Evolutionary conservation across 805 yeast genomes (phyloP).

Genomic region (Yarrowia divulgata): DNA sequence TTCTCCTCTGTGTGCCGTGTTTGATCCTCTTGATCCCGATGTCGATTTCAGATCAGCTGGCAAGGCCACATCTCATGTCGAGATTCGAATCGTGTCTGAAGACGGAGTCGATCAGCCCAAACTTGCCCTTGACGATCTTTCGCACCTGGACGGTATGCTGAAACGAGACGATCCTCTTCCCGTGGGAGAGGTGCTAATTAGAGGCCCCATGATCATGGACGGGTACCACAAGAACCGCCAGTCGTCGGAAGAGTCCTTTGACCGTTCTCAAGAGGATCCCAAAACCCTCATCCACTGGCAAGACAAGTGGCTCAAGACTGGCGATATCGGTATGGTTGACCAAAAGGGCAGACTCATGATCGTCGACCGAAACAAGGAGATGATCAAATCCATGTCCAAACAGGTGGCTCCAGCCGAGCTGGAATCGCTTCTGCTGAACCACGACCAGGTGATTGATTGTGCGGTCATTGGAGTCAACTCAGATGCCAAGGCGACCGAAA

Average conservation of each 20-base stretch:
- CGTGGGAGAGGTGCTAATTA: constrained; percentile 60
- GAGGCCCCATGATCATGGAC: constrained; percentile 62
- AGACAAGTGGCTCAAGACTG: constrained; percentile 64
- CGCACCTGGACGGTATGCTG: not conserved
- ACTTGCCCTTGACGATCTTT: not conserved
- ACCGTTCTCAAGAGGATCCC: constrained; percentile 41
- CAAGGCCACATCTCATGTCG: constrained; percentile 18
- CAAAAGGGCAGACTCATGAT: constrained; percentile 58
- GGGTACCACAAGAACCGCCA: constrained; percentile 59
- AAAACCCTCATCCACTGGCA: constrained; percentile 41
- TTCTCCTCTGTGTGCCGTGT: not conserved
- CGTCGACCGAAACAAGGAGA: constrained; percentile 52
- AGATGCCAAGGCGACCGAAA: constrained; percentile 77
- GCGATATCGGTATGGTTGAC: constrained; percentile 62
- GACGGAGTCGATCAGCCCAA: constrained; percentile 4
- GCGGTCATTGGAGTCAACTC: constrained; percentile 82
- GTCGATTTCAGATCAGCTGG: constrained; percentile 23
- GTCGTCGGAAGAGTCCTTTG: constrained; percentile 58
- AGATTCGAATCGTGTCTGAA: constrained; percentile 8
- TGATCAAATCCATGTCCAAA: constrained; percentile 58
- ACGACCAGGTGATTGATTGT: constrained; percentile 79
- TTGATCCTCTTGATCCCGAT: constrained; percentile 21
- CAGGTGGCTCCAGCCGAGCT: constrained; percentile 95
- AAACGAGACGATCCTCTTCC: constrained; percentile 40
- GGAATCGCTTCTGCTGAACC: constrained; percentile 80